Base-by-base conservation (phyloP, 345 rosid species). In the Physaria fendleri region DNA sequence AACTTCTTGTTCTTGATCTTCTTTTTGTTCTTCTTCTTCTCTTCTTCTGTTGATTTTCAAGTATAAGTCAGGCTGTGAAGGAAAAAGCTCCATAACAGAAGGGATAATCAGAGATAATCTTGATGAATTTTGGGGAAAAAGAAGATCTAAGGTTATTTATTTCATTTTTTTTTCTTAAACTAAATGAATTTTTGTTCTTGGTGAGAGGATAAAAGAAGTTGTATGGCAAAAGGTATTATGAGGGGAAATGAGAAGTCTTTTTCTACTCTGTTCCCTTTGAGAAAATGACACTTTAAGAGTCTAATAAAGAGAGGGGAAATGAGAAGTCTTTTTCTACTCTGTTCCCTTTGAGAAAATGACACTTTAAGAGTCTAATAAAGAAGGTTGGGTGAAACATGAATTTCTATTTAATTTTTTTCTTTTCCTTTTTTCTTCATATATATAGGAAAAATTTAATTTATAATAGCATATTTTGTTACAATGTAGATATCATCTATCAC, bases 321-420 rank as follows among this genome's bases (percentile, higher is more conserved):
- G 75, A 71, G 25, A 57, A 59, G 75, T 71, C 74, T 65, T 62
- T 71, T 65, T 71, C 71, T 52, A 51, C 71, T 57, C 61, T 65
- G 70, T 71, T 71, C 70, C 62, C 71, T 64, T 58, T 71, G 66
- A 65, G 71, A 71, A 71, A 71, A 42, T 49, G 71, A 64, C 56
- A 25, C 61, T 71, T 44, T 39, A 22, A 63, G 59, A 56, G 74
- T 40, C 69, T 63, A 70, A n/a, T 70, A 70, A 70, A 63, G 53
- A 33, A n/a, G 18, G 68, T 70, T 63, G 74, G 69, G 69, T 71
- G 70, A 71, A 62, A 47, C 59, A 56, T 70, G 74, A 48, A 70
- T 70, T 70, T 69, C 21, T 51, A 62, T 61, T 69, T 6, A 54
- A 56, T 56, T 32, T 69, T 32, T 69, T 40, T 40, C n/a, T 27